Evolutionary conservation across 169 alveolate genomes (phyloP).

Genomic region (Plasmodium blacklocki): DNA sequence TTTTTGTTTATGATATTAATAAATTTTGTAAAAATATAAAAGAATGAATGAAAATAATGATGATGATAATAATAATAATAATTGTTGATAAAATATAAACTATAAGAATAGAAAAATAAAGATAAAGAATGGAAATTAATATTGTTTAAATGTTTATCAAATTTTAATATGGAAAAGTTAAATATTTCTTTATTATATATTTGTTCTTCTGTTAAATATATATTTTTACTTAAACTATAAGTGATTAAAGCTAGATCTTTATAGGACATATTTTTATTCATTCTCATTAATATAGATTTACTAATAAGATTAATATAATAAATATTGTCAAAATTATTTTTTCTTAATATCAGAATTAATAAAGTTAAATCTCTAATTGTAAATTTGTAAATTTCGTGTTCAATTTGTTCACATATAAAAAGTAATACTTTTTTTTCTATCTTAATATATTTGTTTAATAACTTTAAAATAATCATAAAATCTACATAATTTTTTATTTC

Average conservation of each 20-base stretch:
- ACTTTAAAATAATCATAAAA: slow-evolving; percentile 61
- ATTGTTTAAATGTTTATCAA: slow-evolving; percentile 44
- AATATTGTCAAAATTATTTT: slow-evolving; percentile 44
- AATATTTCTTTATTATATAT: slow-evolving; percentile 56
- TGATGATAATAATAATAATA: too few species aligned
- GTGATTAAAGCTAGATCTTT: slow-evolving; percentile 53
- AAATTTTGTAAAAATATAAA: slow-evolving; percentile 57
- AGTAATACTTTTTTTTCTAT: slow-evolving; percentile 47
- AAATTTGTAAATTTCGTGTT: slow-evolving; percentile 46
- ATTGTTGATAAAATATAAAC: slow-evolving; percentile 48
- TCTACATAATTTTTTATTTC: slow-evolving; percentile 50
- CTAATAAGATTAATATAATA: slow-evolving; percentile 35
- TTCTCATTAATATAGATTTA: slow-evolving; percentile 61
- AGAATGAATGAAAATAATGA: slow-evolving; percentile 33
- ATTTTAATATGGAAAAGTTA: slow-evolving; percentile 35
- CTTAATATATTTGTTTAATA: slow-evolving; percentile 35
- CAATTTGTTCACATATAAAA: slow-evolving; percentile 60
- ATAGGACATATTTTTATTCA: slow-evolving; percentile 64
- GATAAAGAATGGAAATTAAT: slow-evolving; percentile 60
- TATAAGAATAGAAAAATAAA: slow-evolving; percentile 70
- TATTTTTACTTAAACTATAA: slow-evolving; percentile 36
- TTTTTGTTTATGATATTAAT: slow-evolving; percentile 52
- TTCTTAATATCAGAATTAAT: slow-evolving; percentile 35
- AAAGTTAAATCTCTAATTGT: slow-evolving; percentile 56
- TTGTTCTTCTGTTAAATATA: slow-evolving; percentile 6